Evolutionary conservation across 345 rosid genomes (phyloP), one percentile per base, ranked within the genome.

Genomic region (Linum lewisii): DNA sequence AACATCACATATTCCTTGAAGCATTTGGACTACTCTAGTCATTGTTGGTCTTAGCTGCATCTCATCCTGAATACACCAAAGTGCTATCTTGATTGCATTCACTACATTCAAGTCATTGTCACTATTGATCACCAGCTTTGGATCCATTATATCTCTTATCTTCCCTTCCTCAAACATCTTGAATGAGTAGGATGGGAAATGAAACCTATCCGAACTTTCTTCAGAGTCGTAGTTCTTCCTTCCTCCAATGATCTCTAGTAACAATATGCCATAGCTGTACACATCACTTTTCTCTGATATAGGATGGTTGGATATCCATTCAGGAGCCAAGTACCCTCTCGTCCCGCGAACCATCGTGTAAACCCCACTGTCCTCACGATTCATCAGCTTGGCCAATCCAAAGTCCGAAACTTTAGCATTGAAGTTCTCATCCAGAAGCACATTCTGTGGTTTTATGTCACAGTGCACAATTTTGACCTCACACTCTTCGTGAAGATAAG

Each of bases 311-410:
- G 76, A 68, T 64, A 79, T 75, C 87, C 87, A 82, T 65, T 82
- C 84, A 1, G 87, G 87, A n/a, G 87, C 84, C 49, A 82, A 76
- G 62, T 82, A 82, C 18, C 87, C 87, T 61, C 87, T 69, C 6
- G 87, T 82, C 7, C 84, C 86, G 52, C 83, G 71, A 42, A 79
- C 44, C 16, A 78, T 79, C 0, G 83, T 79, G 38, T 68, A 71
- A 26, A 76, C 78, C 53, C 63, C 74, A 60, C 81, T 79, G 54
- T 76, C 77, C 58, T 79, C 83, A 4, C 81, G 64, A 42, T 56
- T 76, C 83, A 76, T 79, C 32, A 79, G 70, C 69, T 79, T 79
- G 0, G 83, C 83, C 65, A 79, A 60, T 23, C 83, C 83, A 59
- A 79, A 79, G 65, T 79, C 83, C 3, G 83, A 76, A 54, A 79